Conservation (phyloP, 2,329 filamentous ascomycete species). For the Aphanoascus verrucosus region DNA sequence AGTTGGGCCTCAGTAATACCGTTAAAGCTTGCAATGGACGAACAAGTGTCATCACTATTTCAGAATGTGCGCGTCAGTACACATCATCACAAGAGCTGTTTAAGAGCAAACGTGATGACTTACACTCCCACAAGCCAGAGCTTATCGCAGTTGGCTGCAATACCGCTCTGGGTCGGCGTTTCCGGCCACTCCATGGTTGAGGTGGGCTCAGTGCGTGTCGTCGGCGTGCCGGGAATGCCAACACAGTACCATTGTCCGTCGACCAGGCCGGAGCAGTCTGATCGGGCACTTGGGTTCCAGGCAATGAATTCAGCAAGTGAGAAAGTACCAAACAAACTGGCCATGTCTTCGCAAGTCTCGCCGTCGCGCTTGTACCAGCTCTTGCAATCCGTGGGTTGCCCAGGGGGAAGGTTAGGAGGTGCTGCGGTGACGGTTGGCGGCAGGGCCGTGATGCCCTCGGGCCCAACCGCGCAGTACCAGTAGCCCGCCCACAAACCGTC, state of each 20-base stretch:
- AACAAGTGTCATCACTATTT: slow-evolving; percentile 2
- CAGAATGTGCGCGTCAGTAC: neutral
- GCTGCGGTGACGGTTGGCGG: slow-evolving; percentile 14
- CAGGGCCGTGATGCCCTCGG: slow-evolving; percentile 10
- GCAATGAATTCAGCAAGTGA: slow-evolving; percentile 3
- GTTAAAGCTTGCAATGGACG: neutral
- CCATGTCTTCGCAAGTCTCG: slow-evolving; percentile 17
- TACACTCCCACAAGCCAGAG: slow-evolving; percentile 10
- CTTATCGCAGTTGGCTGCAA: neutral
- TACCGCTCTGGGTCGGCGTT: slow-evolving; percentile 5
- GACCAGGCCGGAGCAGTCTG: neutral
- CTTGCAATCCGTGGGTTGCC: slow-evolving; percentile 12
- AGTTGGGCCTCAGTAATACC: slow-evolving; percentile 1
- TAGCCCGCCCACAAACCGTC: slow-evolving; percentile 9
- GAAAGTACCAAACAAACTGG: slow-evolving; percentile 15
- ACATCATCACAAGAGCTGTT: neutral
- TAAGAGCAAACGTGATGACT: neutral
- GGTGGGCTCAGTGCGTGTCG: slow-evolving; percentile 13
- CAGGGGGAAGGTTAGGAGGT: slow-evolving; percentile 10
- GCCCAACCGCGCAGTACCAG: slow-evolving; percentile 5
- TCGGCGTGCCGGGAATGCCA: slow-evolving; percentile 15
- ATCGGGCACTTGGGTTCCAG: slow-evolving; percentile 8
- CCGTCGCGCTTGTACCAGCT: slow-evolving; percentile 16
- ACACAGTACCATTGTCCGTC: slow-evolving; percentile 14
- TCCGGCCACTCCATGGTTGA: neutral